Percentiles rank a stretch among this genome's conserved stretches.
Conservation (phyloP, 129 eudicot species). For the Centella asiatica region DNA sequence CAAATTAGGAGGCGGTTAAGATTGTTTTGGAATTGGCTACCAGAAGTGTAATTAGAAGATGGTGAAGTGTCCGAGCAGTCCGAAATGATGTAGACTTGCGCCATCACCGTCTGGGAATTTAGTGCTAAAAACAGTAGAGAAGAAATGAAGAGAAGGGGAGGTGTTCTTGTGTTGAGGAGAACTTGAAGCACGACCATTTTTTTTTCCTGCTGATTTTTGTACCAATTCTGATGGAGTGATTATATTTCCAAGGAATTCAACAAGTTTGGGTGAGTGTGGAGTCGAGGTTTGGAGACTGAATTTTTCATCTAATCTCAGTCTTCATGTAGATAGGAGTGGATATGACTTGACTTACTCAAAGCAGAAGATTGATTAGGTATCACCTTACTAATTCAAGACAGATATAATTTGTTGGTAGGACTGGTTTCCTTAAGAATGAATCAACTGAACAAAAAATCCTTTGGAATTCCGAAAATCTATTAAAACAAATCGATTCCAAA, state of each 20-base stretch:
- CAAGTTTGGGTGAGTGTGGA: too few relatives aligned
- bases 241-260: too few relatives aligned
- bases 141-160: too few relatives aligned
- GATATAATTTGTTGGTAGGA: too few relatives aligned
- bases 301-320: neutral
- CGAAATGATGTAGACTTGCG: neutral
- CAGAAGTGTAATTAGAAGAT: neutral
- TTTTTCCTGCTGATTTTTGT: neutral
- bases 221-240: neutral
- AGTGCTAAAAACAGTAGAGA: neutral
- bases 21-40: constrained; percentile 3
- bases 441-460: too few relatives aligned
- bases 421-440: too few relatives aligned
- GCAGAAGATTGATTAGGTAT: neutral
- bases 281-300: too few relatives aligned
- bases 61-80: too few relatives aligned
- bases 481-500: too few relatives aligned
- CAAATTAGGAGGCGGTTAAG: neutral
- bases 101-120: neutral
- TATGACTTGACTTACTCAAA: neutral
- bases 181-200: neutral
- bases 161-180: too few relatives aligned
- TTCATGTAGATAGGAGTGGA: too few relatives aligned
- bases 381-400: neutral
- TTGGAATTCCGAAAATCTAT: too few relatives aligned